Base-by-base conservation (phyloP, 495 filamentous ascomycete species). In the Tuber brumale region DNA sequence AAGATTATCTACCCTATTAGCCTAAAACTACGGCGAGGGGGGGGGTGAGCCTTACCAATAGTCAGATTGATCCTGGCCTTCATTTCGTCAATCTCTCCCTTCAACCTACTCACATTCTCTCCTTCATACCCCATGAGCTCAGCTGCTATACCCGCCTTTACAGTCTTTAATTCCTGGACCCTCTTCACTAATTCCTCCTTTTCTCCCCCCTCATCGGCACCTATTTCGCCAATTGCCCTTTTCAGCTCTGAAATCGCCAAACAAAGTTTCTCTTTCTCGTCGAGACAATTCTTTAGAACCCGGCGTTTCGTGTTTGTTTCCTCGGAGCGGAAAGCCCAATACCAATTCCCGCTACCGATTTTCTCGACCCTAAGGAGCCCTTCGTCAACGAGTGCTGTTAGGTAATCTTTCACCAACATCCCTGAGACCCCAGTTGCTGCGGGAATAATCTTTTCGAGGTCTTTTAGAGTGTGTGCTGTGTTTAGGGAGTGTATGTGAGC, bases 271-370 rank as follows among this genome's bases (percentile, higher is more conserved):
- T 93, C 91, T 72, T 85, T 84, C 61, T 84, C 85, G 66, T 90
- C 83, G 12, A 35, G 57, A 66, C 57, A 35, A 72, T 85, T 85
- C 66, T 83, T 85, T 72, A 91, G 80, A 69, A 85, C 81, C 19
- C 77, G 81, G 74, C 89, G 86, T 74, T 86, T 86, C 23, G 82
- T 83, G 61, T 87, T 87, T 83, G 87, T 89, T 76, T 89, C 90
- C 51, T 93, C 91, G 72, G 86, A 88, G 44, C 83, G 83, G 81
- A 94, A 94, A 76, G 86, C 87, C 92, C 92, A 94, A 85, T 93
- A 94, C 92, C 92, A 94, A 81, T 94, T 93, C 23, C 90, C 91
- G 74, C 87, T 91, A 74, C 92, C 92, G 80, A 94, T 93, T 85
- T 93, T 93, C 85, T 94, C 92, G 23, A 92, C 89, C 18, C 86